Conservation (phyloP, 208 protist species). For the Naegleria fowleri region DNA sequence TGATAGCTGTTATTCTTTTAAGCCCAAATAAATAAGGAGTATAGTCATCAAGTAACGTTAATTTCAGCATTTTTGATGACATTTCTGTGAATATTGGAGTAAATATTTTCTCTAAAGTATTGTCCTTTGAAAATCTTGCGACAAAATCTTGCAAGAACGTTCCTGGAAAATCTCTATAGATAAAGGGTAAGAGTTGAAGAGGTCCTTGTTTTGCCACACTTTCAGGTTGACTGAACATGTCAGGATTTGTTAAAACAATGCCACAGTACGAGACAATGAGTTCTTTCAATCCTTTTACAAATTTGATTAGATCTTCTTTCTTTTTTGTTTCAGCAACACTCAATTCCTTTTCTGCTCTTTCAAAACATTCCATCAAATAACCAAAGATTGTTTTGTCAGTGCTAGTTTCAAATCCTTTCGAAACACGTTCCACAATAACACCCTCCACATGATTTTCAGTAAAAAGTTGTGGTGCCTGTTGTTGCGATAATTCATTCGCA, state of each 20-base stretch:
- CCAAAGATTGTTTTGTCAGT: not conserved
- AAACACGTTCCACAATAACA: not conserved
- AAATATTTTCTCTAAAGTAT: slow-evolving; percentile 5
- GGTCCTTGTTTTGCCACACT: not conserved
- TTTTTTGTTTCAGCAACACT: not conserved
- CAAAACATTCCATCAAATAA: not conserved
- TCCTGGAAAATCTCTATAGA: not conserved
- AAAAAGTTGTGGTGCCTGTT: not conserved
- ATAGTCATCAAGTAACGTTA: not conserved
- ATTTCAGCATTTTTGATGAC: not conserved
- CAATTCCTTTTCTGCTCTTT: not conserved
- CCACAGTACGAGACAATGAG: slow-evolving; percentile 5
- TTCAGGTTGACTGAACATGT: not conserved
- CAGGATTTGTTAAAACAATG: not conserved
- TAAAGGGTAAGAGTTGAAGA: not conserved
- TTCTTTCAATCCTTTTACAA: not conserved
- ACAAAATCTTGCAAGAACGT: not conserved
- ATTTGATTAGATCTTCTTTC: not conserved
- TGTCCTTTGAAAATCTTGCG: not conserved
- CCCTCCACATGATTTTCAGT: not conserved
- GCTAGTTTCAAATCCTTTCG: not conserved
- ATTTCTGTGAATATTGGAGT: not conserved
- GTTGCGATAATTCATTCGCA: not conserved
- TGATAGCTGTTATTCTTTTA: not conserved
- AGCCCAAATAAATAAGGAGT: not conserved